A percentile compares a stretch with the other conserved stretches of the same genome.
phyloP scores from a whole-genome alignment of 73 alveolate genomes.

The Symbiodinium natans region DNA sequence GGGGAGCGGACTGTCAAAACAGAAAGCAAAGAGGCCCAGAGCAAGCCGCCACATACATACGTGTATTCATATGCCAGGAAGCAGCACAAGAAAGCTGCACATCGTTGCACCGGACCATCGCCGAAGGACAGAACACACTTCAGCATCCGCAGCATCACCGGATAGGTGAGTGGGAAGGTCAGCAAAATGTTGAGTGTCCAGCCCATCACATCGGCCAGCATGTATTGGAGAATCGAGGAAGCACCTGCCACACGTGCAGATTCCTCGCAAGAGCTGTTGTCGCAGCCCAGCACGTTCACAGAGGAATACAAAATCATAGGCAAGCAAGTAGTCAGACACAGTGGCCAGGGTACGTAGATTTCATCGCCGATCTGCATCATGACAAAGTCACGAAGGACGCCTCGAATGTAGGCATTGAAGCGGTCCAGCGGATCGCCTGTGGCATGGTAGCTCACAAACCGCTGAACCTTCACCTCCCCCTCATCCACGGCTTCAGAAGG shows the following conservation, averaged over 20 bases:
- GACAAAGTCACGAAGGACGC: constrained; percentile 20
- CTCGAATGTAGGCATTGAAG: constrained; percentile 30
- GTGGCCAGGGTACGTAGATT: background rate
- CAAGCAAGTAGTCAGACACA: background rate
- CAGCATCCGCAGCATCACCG: background rate
- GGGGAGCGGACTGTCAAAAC: background rate
- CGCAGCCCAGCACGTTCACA: constrained; percentile 47
- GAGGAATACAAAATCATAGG: constrained; percentile 49
- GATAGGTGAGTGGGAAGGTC: constrained; percentile 17
- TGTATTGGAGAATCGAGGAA: background rate
- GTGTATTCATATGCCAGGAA: background rate
- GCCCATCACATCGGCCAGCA: background rate
- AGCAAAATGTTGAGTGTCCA: background rate
- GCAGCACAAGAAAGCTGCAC: constrained; percentile 27
- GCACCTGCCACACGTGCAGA: background rate
- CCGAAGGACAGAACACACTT: background rate
- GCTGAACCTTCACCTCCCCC: constrained; percentile 16
- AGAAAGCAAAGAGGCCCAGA: background rate
- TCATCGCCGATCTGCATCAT: constrained; percentile 15
- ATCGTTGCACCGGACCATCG: background rate
- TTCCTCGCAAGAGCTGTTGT: background rate
- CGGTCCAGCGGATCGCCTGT: background rate
- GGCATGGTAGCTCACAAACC: background rate
- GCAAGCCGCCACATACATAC: constrained; percentile 10
- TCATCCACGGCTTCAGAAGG: background rate